Evolutionary conservation across 208 protist species (phyloP).

Genomic region (Trypanosomatidae sp.): DNA sequence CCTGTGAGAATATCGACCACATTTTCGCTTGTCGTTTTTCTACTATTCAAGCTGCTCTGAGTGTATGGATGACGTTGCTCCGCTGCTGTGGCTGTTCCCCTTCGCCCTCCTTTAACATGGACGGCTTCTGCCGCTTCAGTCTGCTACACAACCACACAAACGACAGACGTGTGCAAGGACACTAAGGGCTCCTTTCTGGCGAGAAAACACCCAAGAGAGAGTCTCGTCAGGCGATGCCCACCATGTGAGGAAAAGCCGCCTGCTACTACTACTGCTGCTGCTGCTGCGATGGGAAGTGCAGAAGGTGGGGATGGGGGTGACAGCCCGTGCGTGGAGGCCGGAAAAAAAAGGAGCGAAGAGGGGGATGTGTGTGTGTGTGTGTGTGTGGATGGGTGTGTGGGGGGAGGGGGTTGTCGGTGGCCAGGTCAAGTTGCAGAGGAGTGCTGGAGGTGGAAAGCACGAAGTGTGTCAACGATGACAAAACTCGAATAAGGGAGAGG

Average conservation of each 20-base stretch:
- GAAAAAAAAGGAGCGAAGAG: background rate
- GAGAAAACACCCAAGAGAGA: background rate
- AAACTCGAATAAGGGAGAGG: background rate
- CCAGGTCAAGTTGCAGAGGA: background rate
- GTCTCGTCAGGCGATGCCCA: background rate
- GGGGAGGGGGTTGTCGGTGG: background rate
- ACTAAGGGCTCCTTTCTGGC: background rate
- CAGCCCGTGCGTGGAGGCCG: background rate
- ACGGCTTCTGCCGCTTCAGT: background rate
- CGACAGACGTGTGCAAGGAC: background rate
- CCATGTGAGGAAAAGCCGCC: background rate
- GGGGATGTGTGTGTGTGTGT: background rate
- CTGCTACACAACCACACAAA: background rate
- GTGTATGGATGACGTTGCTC: background rate
- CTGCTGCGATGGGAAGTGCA: background rate
- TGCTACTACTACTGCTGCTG: background rate
- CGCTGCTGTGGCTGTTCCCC: background rate
- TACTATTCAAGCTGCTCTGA: background rate
- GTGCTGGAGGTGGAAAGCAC: background rate
- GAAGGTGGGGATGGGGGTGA: background rate
- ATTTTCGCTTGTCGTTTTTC: constrained; percentile 21
- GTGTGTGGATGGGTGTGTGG: background rate
- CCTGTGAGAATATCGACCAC: constrained; percentile 62
- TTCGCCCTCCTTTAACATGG: background rate
- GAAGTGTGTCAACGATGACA: background rate